Conservation (phyloP, 345 rosid genomes). For the Arabidopsis arenosa region DNA sequence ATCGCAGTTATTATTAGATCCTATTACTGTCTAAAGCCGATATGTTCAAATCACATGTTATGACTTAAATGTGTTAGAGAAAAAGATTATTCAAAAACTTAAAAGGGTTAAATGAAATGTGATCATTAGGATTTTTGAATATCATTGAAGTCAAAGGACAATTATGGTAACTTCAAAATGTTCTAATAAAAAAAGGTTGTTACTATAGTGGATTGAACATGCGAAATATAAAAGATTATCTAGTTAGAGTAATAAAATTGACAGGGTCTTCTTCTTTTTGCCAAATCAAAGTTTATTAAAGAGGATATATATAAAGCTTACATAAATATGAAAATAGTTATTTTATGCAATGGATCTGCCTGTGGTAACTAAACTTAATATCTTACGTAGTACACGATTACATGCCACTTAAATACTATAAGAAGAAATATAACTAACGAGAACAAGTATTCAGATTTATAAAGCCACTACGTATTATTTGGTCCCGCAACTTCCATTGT, state of each 20-base stretch:
- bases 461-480: conserved; percentile 25
- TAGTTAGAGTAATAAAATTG: background rate
- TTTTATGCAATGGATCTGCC: conserved; percentile 2
- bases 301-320: background rate
- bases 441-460: conserved; percentile 9
- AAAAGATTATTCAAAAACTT: background rate
- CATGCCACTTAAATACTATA: conserved; percentile 17
- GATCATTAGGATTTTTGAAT: conserved; percentile 10
- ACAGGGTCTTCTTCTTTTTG: background rate
- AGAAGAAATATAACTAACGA: background rate
- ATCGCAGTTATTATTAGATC: conserved; percentile 4
- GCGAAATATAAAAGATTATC: conserved; percentile 28
- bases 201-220: conserved; percentile 20
- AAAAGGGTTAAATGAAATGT: background rate
- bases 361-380: background rate
- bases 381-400: background rate
- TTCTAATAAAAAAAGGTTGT: background rate
- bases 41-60: background rate
- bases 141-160: conserved; percentile 24
- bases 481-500: conserved; percentile 15
- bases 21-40: background rate
- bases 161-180: conserved; percentile 2
- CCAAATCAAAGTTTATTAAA: conserved; percentile 7
- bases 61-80: background rate
- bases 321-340: conserved; percentile 4